Evolutionary conservation across 2,329 filamentous ascomycete species (phyloP).

Genomic region (Trichoderma aggressivum): DNA sequence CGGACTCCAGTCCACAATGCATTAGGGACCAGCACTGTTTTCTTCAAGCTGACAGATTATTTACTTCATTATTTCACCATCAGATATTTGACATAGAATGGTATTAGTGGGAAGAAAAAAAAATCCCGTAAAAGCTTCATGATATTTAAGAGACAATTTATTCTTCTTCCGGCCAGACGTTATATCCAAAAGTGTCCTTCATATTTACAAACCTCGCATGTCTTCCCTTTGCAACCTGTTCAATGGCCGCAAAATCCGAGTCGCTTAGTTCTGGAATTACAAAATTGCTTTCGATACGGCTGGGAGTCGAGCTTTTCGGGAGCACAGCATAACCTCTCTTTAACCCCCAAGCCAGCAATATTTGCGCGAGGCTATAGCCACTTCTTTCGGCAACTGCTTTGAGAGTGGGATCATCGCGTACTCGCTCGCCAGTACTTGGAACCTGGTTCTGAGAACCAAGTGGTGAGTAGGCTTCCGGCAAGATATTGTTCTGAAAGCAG

Average conservation of each 20-base stretch:
- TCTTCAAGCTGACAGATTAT: neutral
- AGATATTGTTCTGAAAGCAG: slow-evolving; percentile 69
- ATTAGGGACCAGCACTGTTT: neutral
- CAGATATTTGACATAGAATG: neutral
- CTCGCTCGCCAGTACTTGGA: slow-evolving; percentile 55
- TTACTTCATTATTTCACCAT: neutral
- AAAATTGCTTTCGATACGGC: slow-evolving; percentile 73
- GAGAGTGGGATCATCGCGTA: slow-evolving; percentile 64
- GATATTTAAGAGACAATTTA: neutral
- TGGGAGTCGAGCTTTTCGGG: slow-evolving; percentile 75
- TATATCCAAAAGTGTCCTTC: slow-evolving; percentile 10
- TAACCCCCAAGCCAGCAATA: slow-evolving; percentile 76
- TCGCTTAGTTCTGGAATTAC: neutral
- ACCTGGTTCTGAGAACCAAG: slow-evolving; percentile 10
- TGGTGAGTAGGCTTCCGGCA: slow-evolving; percentile 52
- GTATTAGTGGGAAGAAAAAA: neutral
- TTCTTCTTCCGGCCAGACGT: slow-evolving; percentile 7
- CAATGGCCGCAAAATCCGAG: neutral
- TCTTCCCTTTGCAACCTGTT: slow-evolving; percentile 5
- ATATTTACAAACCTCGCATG: slow-evolving; percentile 3
- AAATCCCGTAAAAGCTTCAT: neutral
- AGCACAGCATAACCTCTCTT: slow-evolving; percentile 80
- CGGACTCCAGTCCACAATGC: neutral
- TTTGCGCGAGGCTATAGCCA: slow-evolving; percentile 50
- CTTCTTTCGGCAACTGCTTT: slow-evolving; percentile 46